These are phyloP conservation scores for Aureoboletus auriporus DNA, from an alignment of 768 basidiomycete species.

Conservation along the genomic window DNA sequence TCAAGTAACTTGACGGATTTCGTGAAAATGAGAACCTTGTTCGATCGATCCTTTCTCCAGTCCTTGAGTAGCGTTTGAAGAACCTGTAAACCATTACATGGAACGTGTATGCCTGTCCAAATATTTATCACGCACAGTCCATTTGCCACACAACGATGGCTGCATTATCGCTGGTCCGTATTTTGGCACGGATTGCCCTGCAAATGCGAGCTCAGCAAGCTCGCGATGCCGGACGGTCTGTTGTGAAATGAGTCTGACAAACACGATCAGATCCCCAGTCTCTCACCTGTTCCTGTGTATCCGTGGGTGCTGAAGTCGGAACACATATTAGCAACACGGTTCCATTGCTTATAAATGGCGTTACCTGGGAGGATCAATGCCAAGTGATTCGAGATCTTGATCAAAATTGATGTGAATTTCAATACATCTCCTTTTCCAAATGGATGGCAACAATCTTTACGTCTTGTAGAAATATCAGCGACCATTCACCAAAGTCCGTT, in stretches of 20 bases:
- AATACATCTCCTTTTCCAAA: slow-evolving; percentile 53
- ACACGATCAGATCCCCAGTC: neutral
- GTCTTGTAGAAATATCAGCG: slow-evolving; percentile 35
- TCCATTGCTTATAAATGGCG: neutral
- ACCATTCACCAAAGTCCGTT: neutral
- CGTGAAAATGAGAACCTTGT: slow-evolving; percentile 93
- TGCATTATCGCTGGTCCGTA: slow-evolving; percentile 61
- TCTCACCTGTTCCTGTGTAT: slow-evolving; percentile 64
- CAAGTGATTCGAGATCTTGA: slow-evolving; percentile 87
- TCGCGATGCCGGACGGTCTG: slow-evolving; percentile 55
- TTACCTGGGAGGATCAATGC: slow-evolving; percentile 80
- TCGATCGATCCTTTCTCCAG: slow-evolving; percentile 60
- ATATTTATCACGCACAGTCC: slow-evolving; percentile 51
- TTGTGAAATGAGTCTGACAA: neutral
- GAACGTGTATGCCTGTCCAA: neutral
- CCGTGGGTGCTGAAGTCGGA: slow-evolving; percentile 51
- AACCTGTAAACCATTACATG: slow-evolving; percentile 42
- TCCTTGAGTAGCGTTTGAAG: slow-evolving; percentile 61
- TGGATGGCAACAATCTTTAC: slow-evolving; percentile 56
- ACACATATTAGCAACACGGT: neutral
- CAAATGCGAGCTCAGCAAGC: slow-evolving; percentile 60
- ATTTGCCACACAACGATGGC: slow-evolving; percentile 77
- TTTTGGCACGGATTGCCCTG: slow-evolving; percentile 50
- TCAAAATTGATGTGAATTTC: slow-evolving; percentile 75
- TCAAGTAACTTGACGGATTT: slow-evolving; percentile 88